A percentile compares a stretch with the other conserved stretches of the same genome.
phyloP scores from a whole-genome alignment of 2,329 filamentous ascomycete species.

The Botrytis paeoniae region DNA sequence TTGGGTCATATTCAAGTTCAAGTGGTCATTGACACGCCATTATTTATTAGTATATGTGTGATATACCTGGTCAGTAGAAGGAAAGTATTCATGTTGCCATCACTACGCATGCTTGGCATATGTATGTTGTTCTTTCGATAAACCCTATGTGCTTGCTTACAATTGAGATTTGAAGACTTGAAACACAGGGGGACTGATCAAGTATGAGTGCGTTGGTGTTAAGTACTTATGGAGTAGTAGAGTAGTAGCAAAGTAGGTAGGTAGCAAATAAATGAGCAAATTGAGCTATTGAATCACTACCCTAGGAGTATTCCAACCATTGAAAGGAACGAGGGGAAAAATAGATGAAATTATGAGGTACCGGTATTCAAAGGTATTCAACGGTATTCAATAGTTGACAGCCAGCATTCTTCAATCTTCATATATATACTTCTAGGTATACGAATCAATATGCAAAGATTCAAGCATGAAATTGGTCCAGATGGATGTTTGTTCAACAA shows the following conservation, averaged over 20 bases:
- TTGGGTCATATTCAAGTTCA: background rate
- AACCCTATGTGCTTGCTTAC: background rate
- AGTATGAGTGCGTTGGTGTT: background rate
- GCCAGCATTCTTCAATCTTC: background rate
- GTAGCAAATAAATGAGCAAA: background rate
- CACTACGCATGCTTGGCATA: slow-evolving; percentile 6
- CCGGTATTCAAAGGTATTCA: too few relatives aligned
- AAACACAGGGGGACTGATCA: background rate
- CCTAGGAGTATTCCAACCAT: background rate
- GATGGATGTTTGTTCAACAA: background rate
- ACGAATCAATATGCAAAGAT: background rate
- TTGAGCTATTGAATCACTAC: background rate
- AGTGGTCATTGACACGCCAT: background rate
- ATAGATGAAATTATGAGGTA: background rate
- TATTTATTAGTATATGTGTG: background rate
- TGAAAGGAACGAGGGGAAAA: background rate
- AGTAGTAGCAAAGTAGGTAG: too few relatives aligned
- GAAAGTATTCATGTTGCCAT: background rate
- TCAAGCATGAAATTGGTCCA: background rate
- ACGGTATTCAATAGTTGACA: background rate
- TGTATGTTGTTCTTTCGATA: background rate
- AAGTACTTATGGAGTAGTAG: background rate
- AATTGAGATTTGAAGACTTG: background rate
- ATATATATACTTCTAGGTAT: too few relatives aligned
- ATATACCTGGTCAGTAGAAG: background rate